These are phyloP conservation scores for Abrus pulchellus DNA, from an alignment of 306 rosid species.

Conservation along the genomic window DNA sequence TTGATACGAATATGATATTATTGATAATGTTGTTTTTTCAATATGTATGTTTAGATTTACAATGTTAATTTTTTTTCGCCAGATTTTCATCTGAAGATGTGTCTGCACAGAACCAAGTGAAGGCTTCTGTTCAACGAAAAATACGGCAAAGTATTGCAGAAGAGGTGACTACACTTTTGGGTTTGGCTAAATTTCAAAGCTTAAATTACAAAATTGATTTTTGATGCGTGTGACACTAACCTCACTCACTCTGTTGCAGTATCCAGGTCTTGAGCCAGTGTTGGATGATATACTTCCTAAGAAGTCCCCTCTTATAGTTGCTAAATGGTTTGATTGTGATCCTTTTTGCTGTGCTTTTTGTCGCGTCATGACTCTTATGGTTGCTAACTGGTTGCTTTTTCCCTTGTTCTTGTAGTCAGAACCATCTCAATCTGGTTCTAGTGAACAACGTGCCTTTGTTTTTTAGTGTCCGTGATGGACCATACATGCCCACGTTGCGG, in stretches of 20 bases:
- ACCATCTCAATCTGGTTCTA: conserved; percentile 94
- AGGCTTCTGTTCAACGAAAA: conserved; percentile 94
- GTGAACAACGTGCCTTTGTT: conserved; percentile 94
- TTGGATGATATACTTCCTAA: conserved; percentile 97
- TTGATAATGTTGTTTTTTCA: conserved; percentile 12
- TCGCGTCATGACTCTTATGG: background rate
- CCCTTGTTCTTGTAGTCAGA: conserved; percentile 72
- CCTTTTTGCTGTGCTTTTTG: conserved; percentile 26
- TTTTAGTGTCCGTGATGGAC: conserved; percentile 96
- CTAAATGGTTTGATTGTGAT: conserved; percentile 78
- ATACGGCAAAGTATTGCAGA: conserved; percentile 97
- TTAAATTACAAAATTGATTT: conserved; percentile 1
- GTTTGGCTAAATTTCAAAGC: background rate
- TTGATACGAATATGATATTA: conserved; percentile 4
- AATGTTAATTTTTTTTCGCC: background rate
- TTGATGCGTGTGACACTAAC: conserved; percentile 3
- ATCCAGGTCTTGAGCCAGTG: conserved; percentile 94
- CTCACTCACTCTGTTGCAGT: conserved; percentile 58
- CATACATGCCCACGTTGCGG: conserved; percentile 97
- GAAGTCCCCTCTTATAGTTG: conserved; percentile 92
- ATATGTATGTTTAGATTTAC: conserved; percentile 35
- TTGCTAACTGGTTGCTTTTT: conserved; percentile 44
- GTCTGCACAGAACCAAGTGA: conserved; percentile 98
- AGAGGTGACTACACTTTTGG: conserved; percentile 65
- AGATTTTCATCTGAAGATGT: conserved; percentile 94